A percentile compares a stretch with the other conserved stretches of the same genome.
These are phyloP conservation scores for Dactylellina leptospora DNA, from an alignment of 2,329 filamentous ascomycete genomes.

Conservation along the genomic window DNA sequence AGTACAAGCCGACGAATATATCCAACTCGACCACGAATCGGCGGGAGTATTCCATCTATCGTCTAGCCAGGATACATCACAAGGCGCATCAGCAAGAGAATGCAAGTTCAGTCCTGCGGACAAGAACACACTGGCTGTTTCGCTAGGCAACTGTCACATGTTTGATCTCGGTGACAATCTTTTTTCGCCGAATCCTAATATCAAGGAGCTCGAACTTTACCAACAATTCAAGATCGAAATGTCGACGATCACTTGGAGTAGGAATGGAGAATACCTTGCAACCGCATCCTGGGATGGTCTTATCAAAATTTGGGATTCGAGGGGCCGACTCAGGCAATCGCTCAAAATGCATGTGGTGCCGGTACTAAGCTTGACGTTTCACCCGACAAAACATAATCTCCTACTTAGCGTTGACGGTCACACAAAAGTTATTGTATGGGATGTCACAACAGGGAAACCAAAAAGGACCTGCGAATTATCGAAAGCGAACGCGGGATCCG, in stretches of 20 bases:
- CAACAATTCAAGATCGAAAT: slow-evolving; percentile 38
- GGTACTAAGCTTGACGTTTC: slow-evolving; percentile 43
- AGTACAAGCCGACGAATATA: slow-evolving; percentile 48
- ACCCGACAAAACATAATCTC: slow-evolving; percentile 37
- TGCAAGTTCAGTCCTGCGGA: slow-evolving; percentile 44
- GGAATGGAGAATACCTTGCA: slow-evolving; percentile 44
- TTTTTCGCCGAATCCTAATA: slow-evolving; percentile 15
- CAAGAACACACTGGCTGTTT: slow-evolving; percentile 26
- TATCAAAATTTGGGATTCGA: slow-evolving; percentile 47
- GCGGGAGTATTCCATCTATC: slow-evolving; percentile 34
- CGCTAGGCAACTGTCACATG: slow-evolving; percentile 41
- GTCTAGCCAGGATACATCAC: slow-evolving; percentile 4
- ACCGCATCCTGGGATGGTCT: slow-evolving; percentile 48
- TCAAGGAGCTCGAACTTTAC: slow-evolving; percentile 19
- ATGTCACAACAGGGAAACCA: slow-evolving; percentile 33
- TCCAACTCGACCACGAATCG: slow-evolving; percentile 44
- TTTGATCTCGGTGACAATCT: slow-evolving; percentile 32
- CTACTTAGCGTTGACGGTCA: slow-evolving; percentile 45
- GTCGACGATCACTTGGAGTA: slow-evolving; percentile 42
- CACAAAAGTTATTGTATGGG: slow-evolving; percentile 44
- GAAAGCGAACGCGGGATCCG: slow-evolving; percentile 2
- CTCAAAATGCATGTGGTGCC: slow-evolving; percentile 47
- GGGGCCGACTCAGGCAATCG: slow-evolving; percentile 24
- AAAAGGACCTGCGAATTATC: slow-evolving; percentile 41
- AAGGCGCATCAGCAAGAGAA: slow-evolving; percentile 28